Percentiles rank a stretch among this genome's conserved stretches.
These are phyloP conservation scores for Lignosus rhinocerotis DNA, from an alignment of 1,284 basidiomycete genomes.

Conservation along the genomic window DNA sequence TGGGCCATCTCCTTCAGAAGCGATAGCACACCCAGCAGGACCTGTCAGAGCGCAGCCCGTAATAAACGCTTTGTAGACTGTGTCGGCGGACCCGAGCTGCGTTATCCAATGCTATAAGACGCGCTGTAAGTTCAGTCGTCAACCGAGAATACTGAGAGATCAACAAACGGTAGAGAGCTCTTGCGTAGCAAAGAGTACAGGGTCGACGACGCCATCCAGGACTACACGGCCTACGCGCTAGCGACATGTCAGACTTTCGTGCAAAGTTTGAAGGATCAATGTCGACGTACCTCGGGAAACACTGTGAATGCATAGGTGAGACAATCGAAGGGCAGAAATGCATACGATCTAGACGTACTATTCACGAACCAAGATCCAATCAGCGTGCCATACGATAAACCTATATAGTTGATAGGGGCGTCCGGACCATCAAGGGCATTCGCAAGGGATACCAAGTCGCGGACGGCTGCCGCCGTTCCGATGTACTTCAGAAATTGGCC, in stretches of 20 bases:
- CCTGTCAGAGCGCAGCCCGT: slow-evolving; percentile 21
- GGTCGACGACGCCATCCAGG: slow-evolving; percentile 11
- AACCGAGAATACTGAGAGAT: background rate
- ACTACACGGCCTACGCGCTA: slow-evolving; percentile 16
- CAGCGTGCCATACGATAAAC: slow-evolving; percentile 13
- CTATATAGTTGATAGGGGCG: slow-evolving; percentile 12
- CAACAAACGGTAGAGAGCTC: background rate
- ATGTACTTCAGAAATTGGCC: slow-evolving; percentile 9
- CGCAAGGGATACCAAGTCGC: slow-evolving; percentile 18
- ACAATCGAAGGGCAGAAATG: background rate
- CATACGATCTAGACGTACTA: slow-evolving; percentile 4
- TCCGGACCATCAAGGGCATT: slow-evolving; percentile 17
- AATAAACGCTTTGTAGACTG: slow-evolving; percentile 14
- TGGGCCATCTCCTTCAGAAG: background rate
- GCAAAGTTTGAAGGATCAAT: background rate
- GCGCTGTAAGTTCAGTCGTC: too few relatives aligned
- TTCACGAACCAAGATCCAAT: slow-evolving; percentile 17
- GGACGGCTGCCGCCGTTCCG: slow-evolving; percentile 14
- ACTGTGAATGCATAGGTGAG: background rate
- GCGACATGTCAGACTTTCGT: background rate
- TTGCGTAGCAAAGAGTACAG: background rate
- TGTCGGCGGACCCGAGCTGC: background rate
- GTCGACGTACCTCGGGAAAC: slow-evolving; percentile 13
- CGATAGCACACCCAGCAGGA: slow-evolving; percentile 8
- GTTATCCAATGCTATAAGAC: background rate